Evolutionary conservation across 306 rosid genomes (phyloP).

Genomic region (Echinosophora koreensis): DNA sequence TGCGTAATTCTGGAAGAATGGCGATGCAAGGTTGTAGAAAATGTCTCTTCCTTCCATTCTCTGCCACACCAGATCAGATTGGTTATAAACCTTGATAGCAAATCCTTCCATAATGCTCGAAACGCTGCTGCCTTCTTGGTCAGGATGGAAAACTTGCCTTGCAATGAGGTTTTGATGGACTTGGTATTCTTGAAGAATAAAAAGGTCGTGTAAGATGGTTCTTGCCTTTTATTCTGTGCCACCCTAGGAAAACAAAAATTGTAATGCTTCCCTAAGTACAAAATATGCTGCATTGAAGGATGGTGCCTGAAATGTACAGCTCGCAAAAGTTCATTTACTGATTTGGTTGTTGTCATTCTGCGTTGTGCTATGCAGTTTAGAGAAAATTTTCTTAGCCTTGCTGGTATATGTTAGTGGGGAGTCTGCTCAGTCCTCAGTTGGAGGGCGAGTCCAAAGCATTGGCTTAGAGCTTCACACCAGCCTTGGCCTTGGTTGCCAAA

Average conservation of each 20-base stretch:
- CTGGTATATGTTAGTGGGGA: neutral
- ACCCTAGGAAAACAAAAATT: neutral
- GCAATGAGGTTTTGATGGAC: slow-evolving; percentile 1
- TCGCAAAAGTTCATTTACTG: neutral
- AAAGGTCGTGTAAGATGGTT: slow-evolving; percentile 12
- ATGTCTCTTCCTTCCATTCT: neutral
- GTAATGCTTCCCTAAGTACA: neutral
- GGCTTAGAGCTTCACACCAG: neutral
- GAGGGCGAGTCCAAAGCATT: slow-evolving; percentile 7
- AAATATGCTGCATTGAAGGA: slow-evolving; percentile 1
- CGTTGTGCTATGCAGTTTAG: neutral
- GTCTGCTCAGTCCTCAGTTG: neutral
- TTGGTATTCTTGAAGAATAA: neutral
- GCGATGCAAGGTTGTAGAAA: neutral
- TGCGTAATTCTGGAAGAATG: slow-evolving; percentile 21
- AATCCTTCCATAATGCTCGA: neutral
- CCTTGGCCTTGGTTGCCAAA: neutral
- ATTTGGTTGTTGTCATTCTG: slow-evolving; percentile 4
- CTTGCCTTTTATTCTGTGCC: neutral
- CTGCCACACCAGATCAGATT: neutral
- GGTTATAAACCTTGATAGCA: neutral
- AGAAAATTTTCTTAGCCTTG: neutral
- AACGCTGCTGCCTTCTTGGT: slow-evolving; percentile 3
- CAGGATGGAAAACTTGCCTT: neutral
- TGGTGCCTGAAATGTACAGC: neutral